Conservation (phyloP, 768 basidiomycete genomes). For the Sutorius australiensis region DNA sequence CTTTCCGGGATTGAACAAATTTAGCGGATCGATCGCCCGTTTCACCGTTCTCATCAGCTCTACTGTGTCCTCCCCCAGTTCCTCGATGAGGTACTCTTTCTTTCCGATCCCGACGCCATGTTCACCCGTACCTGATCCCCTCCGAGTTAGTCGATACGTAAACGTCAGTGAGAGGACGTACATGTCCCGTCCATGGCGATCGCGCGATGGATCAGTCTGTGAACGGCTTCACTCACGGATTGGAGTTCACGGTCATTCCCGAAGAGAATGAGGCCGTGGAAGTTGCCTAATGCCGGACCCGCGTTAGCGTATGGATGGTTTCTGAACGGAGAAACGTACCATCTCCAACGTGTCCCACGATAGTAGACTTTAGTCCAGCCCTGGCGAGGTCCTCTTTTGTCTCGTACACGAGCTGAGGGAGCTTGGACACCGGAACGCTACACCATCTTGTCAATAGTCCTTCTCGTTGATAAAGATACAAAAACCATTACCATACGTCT, state of each 20-base stretch:
- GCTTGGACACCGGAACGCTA: slow-evolving; percentile 66
- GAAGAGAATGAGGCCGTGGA: slow-evolving; percentile 53
- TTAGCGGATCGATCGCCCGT: slow-evolving; percentile 68
- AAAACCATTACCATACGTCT: slow-evolving; percentile 70
- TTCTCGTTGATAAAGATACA: not conserved
- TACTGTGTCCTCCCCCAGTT: slow-evolving; percentile 80
- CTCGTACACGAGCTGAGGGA: slow-evolving; percentile 68
- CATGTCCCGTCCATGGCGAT: slow-evolving; percentile 75
- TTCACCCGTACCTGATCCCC: slow-evolving; percentile 65
- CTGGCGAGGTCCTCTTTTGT: slow-evolving; percentile 73
- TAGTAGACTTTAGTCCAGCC: slow-evolving; percentile 58
- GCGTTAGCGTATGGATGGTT: not conserved
- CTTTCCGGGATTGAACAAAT: slow-evolving; percentile 87
- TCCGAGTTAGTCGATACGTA: not conserved
- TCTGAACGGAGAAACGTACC: slow-evolving; percentile 43
- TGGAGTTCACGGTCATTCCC: slow-evolving; percentile 55
- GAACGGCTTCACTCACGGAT: slow-evolving; percentile 54
- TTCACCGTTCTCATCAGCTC: slow-evolving; percentile 87
- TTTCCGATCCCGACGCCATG: slow-evolving; percentile 89
- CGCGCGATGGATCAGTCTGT: slow-evolving; percentile 69
- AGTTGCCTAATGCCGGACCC: slow-evolving; percentile 36
- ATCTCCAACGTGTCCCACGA: slow-evolving; percentile 80
- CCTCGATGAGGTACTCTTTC: slow-evolving; percentile 75
- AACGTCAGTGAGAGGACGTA: slow-evolving; percentile 28
- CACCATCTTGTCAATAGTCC: not conserved